Base-by-base conservation (phyloP, 495 filamentous ascomycete genomes). In the Trichoderma erinaceum region DNA sequence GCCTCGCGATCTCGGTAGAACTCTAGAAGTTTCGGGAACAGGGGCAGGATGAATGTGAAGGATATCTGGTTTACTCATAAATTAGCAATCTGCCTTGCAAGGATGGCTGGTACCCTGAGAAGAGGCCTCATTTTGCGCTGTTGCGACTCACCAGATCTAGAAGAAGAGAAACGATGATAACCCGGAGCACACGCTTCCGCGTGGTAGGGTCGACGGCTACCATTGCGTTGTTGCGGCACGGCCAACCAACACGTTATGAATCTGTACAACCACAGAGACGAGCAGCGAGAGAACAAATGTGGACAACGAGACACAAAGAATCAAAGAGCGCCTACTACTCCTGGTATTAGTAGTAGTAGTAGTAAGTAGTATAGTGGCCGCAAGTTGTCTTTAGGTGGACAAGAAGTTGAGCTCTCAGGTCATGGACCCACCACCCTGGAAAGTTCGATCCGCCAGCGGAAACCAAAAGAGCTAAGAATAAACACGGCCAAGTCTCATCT, bases 11-110 rank as follows among this genome's bases (percentile, higher is more conserved):
- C 85, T 76, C 92, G 90, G 82, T 99, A 99, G 84, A 97, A 98
- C 73, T 93, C 87, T 75, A 99, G 87, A 21, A 99, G 88, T 23
- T 90, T 91, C 4, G 95, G 95, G 75, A 97, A 99, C 56, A 99
- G 87, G 0, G 95, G 95, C 6, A 99, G 89, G 79, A 98, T 97
- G 78, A 98, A 95, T n/a, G 96, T 98, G 76, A 83, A 83, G 27
- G 80, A 82, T 29, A 83, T 79, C 81, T 83, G 64, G 21, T 7
- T 15, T 3, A 3, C 25, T 32, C 50, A 7, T 41, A 23, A 41
- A 38, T 67, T 65, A 63, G 58, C 75, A 70, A 73, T 74, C 68
- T 72, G 50, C 41, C 16, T 56, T 29, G 29, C 32, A 32, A 13
- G 56, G 6, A 61, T 32, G 25, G 4, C n/a, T 25, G 56, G 15